Conservation (phyloP, 139 green algal genomes). For the Coelastrella sp. region DNA sequence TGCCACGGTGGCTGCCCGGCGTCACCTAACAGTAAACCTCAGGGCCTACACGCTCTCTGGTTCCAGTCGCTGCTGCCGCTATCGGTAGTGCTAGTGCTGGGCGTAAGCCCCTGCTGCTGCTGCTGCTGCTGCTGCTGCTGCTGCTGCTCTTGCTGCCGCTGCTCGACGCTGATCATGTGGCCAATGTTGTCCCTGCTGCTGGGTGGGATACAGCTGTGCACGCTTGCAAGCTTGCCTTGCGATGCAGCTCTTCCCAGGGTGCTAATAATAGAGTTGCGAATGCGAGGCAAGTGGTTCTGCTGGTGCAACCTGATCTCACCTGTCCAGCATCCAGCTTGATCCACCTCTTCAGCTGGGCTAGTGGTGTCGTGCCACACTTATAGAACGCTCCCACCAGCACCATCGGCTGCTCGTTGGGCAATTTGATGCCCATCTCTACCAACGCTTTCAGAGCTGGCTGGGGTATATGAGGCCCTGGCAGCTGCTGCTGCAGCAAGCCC, state of each 20-base stretch:
- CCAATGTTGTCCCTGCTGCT: no score
- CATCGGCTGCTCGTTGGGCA: slow-evolving; percentile 46
- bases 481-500: neutral
- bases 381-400: slow-evolving; percentile 64
- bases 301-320: slow-evolving; percentile 38
- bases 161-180: neutral
- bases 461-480: slow-evolving; percentile 29
- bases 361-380: slow-evolving; percentile 23
- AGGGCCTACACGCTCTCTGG: no score
- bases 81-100: no score
- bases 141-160: neutral
- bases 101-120: neutral
- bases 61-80: no score
- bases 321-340: slow-evolving; percentile 49
- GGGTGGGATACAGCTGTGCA: no score
- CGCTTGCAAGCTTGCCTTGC: no score
- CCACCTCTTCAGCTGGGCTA: slow-evolving; percentile 55
- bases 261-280: no score
- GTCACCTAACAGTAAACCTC: no score
- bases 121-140: neutral
- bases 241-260: no score
- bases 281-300: neutral
- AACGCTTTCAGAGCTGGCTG: slow-evolving; percentile 29
- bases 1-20: no score
- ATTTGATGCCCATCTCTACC: slow-evolving; percentile 45